Base-by-base conservation (phyloP, 164 flowering plant genomes). In the Echeveria elegans region DNA sequence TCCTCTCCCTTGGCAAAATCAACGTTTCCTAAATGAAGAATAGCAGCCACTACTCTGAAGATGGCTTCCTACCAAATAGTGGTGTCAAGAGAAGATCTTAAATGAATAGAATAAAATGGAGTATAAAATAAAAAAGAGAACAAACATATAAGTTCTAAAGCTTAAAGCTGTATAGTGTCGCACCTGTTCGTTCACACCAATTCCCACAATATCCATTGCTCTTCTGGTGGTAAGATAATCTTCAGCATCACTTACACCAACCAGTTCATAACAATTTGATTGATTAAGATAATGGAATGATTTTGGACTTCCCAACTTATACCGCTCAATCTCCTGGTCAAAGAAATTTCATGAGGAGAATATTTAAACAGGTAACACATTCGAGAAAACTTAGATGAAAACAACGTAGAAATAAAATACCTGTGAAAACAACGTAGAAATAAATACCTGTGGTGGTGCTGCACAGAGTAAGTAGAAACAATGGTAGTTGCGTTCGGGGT, bases 211-310 rank as follows among this genome's bases (percentile, higher is more conserved):
- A 72, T 84, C 87, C 97, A 90, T 90, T 37, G 97, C 97, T 75
- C 90, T 85, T 66, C 88, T 83, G 23, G 89, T 88, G 65, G 88
- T 77, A 60, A 88, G 84, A 71, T 88, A 90, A 19, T 84, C 84
- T 30, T 82, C 78, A 1, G 88, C 85, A 81, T 87, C 97, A 82
- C 66, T 76, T 34, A 83, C 83, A 56, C 85, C 92, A 72, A 71
- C 81, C 56, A 88, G 77, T 70, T 90, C 89, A 75, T 84, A 88
- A 78, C 97, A 90, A 70, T 74, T 84, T 58, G 97, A 90, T 78
- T 88, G 97, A 71, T 90, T 90, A 56, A 90, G 90, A 71, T 90
- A 90, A 74, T 83, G 97, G 77, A 86, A 90, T 19, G 88, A 88
- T 67, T 75, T 85, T 16, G 92, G 92, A 76, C 87, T 68, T 77